phyloP scores from a whole-genome alignment of 1,284 basidiomycete genomes.

The Cryptococcus sp. region DNA sequence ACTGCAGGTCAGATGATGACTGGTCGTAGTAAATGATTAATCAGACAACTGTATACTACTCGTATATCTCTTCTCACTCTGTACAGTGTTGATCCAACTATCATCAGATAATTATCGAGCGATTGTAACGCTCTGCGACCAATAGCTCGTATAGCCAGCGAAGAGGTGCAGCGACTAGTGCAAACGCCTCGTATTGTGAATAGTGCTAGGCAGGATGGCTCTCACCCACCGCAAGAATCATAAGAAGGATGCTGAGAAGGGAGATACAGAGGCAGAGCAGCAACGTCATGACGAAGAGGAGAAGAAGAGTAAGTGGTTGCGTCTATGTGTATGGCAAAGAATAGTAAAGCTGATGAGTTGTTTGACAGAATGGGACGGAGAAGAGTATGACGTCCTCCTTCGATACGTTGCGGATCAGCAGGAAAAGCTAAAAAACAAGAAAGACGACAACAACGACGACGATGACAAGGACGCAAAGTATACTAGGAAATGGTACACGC shows the following conservation, averaged over 20 bases:
- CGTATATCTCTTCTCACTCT: too few relatives aligned
- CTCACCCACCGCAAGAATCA: conserved; percentile 38
- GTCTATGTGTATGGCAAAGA: not conserved
- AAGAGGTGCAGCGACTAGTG: too few relatives aligned
- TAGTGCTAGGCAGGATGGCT: conserved; percentile 21
- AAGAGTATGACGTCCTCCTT: conserved; percentile 50
- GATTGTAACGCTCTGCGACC: too few relatives aligned
- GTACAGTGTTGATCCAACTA: too few relatives aligned
- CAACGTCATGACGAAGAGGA: conserved; percentile 29
- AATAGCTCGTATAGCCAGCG: too few relatives aligned
- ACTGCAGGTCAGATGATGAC: too few relatives aligned
- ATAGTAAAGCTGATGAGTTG: not conserved
- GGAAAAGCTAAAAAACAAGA: conserved; percentile 33
- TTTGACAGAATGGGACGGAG: conserved; percentile 39
- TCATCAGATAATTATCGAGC: too few relatives aligned
- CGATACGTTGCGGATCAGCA: conserved; percentile 42
- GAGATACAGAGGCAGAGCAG: conserved; percentile 33
- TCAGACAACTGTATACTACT: too few relatives aligned
- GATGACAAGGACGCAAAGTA: conserved; percentile 40
- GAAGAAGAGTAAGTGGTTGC: conserved; percentile 33
- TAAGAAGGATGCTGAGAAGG: conserved; percentile 30
- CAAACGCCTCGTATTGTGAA: too few relatives aligned
- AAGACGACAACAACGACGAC: conserved; percentile 36
- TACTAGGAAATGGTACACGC: conserved; percentile 48
- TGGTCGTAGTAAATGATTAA: too few relatives aligned